Percentiles rank a stretch among this genome's conserved stretches.
Conservation (phyloP, 1,139 yeast genomes). For the Debaryomycetaceae sp. region DNA sequence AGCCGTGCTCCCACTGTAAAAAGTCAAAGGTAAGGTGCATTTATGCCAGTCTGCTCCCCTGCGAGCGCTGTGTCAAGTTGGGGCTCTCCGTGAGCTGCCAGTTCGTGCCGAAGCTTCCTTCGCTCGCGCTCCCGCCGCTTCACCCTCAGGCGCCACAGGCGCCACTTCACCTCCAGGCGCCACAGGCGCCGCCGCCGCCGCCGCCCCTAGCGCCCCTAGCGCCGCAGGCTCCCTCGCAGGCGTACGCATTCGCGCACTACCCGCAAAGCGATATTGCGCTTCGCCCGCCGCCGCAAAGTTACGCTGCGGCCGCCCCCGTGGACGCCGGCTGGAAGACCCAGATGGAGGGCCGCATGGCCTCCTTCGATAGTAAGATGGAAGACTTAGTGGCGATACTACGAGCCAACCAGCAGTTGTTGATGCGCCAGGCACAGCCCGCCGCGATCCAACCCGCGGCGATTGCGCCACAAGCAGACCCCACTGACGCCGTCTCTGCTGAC, state of each 20-base stretch:
- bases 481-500: too few species aligned
- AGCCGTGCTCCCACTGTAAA: conserved; percentile 64
- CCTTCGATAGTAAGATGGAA: conserved; percentile 45
- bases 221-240: conserved; percentile 1
- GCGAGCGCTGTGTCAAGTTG: conserved; percentile 52
- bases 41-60: conserved; percentile 44
- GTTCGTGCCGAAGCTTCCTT: conserved; percentile 53
- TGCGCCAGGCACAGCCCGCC: conserved; percentile 6
- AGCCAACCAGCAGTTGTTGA: conserved; percentile 21
- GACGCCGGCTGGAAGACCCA: conserved; percentile 28
- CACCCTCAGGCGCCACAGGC: conserved; percentile 2
- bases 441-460: conserved; percentile 1
- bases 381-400: conserved; percentile 36
- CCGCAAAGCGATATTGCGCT: background rate
- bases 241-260: background rate
- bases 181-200: conserved; percentile 2
- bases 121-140: conserved; percentile 33
- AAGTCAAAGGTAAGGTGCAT: conserved; percentile 62
- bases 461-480: conserved; percentile 3
- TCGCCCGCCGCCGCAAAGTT: conserved; percentile 1
- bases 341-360: conserved; percentile 42
- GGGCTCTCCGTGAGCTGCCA: conserved; percentile 48
- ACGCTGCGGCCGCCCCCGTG: conserved; percentile 4
- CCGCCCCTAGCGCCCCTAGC: conserved; percentile 1
- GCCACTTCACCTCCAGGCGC: conserved; percentile 2